Percentiles rank a stretch among this genome's conserved stretches.
phyloP scores from a whole-genome alignment of 169 alveolate genomes.

The Cryptosporidium baileyi region DNA sequence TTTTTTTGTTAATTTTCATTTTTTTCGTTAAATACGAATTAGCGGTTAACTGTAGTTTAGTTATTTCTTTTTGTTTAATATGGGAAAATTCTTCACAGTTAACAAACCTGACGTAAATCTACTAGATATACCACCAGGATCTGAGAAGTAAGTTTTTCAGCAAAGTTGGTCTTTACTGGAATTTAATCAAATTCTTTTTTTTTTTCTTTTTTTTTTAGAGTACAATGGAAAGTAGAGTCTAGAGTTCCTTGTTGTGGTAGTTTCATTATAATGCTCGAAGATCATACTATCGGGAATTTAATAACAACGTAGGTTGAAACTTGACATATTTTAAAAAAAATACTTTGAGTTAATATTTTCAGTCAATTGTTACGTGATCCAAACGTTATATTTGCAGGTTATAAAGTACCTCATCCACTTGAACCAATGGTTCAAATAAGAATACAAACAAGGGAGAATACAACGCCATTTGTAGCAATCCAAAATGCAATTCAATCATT shows the following conservation, averaged over 20 bases:
- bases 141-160: conserved; percentile 54
- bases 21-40: too few species aligned
- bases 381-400: conserved; percentile 89
- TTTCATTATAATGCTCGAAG: conserved; percentile 88
- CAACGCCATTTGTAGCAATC: conserved; percentile 73
- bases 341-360: not conserved
- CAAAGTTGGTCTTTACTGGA: not conserved
- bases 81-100: conserved; percentile 61
- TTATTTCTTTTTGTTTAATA: not conserved
- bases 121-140: conserved; percentile 52
- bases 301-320: conserved; percentile 80
- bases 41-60: too few species aligned
- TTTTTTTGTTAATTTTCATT: too few species aligned
- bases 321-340: not conserved
- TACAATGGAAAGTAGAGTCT: conserved; percentile 86
- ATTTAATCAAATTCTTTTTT: not conserved
- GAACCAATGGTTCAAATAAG: conserved; percentile 79
- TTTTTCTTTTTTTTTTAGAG: conserved; percentile 70
- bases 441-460: conserved; percentile 66
- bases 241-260: conserved; percentile 88
- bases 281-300: conserved; percentile 90
- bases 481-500: conserved; percentile 63
- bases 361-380: conserved; percentile 86
- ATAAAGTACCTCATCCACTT: conserved; percentile 91
- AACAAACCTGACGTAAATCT: conserved; percentile 58